A percentile compares a stretch with the other conserved stretches of the same genome.
Conservation (phyloP, 805 yeast genomes). For the Kockiozyma suomiensis region DNA sequence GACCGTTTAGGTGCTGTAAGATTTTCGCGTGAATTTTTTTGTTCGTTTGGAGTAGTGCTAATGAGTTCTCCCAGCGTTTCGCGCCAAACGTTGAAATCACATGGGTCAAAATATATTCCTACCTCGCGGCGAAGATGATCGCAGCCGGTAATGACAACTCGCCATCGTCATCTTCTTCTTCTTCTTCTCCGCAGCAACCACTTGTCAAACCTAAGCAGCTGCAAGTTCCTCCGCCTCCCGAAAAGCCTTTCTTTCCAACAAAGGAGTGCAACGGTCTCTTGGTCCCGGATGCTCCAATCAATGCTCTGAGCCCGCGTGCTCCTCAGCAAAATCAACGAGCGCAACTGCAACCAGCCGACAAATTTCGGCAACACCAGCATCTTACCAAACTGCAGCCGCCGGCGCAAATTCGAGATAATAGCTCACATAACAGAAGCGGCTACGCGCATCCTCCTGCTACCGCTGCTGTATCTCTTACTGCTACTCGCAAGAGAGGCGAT, state of each 20-base stretch:
- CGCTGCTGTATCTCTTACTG: neutral
- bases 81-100: conserved; percentile 33
- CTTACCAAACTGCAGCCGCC: neutral
- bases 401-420: neutral
- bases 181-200: neutral
- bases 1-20: conserved; percentile 49
- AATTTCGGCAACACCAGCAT: neutral
- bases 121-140: conserved; percentile 39
- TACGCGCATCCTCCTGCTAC: neutral
- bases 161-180: neutral
- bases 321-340: neutral
- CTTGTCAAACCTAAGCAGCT: neutral
- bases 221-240: conserved; percentile 1
- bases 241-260: neutral
- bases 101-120: conserved; percentile 42
- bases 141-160: conserved; percentile 31
- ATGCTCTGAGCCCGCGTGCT: neutral
- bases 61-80: conserved; percentile 16
- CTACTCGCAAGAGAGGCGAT: neutral
- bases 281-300: neutral
- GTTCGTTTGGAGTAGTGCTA: neutral
- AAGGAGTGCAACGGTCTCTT: neutral
- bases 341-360: neutral
- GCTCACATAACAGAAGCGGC: no score
- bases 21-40: neutral